These are phyloP conservation scores for Luffa aegyptiaca DNA, from an alignment of 306 rosid species.

Conservation along the genomic window DNA sequence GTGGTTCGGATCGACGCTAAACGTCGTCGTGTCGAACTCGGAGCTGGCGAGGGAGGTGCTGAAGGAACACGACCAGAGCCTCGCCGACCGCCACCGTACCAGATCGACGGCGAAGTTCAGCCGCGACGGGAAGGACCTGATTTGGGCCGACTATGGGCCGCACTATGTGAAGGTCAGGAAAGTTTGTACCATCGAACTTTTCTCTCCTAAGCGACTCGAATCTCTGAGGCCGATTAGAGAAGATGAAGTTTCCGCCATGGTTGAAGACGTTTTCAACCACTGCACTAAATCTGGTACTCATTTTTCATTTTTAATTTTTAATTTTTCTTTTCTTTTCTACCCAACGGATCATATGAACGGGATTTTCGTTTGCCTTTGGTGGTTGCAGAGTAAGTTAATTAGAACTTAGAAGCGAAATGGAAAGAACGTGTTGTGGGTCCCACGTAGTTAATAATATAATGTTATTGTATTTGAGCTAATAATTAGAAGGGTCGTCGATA, in stretches of 20 bases:
- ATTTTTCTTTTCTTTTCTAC: no score
- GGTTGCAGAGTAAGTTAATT: no score
- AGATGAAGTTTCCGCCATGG: constrained; percentile 88
- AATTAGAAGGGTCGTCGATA: no score
- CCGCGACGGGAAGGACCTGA: constrained; percentile 67
- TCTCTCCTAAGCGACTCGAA: constrained; percentile 59
- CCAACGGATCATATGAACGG: no score
- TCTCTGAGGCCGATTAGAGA: constrained; percentile 66
- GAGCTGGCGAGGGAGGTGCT: constrained; percentile 60
- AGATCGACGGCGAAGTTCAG: constrained; percentile 72
- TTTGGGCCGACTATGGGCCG: constrained; percentile 94
- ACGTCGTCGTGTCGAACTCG: constrained; percentile 56
- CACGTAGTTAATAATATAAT: background rate
- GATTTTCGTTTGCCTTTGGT: no score
- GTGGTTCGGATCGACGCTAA: constrained; percentile 72
- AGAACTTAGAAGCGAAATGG: no score
- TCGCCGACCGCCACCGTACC: constrained; percentile 61
- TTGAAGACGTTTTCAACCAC: constrained; percentile 54
- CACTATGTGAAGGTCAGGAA: constrained; percentile 95
- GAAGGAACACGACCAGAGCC: constrained; percentile 62
- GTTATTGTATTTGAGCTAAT: no score
- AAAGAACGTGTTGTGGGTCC: background rate
- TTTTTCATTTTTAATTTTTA: no score
- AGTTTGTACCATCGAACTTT: constrained; percentile 87
- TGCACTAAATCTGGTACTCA: constrained; percentile 37